Percentiles rank a stretch among this genome's conserved stretches.
phyloP scores from a whole-genome alignment of 768 basidiomycete species.

The Clavaria fumosa region DNA sequence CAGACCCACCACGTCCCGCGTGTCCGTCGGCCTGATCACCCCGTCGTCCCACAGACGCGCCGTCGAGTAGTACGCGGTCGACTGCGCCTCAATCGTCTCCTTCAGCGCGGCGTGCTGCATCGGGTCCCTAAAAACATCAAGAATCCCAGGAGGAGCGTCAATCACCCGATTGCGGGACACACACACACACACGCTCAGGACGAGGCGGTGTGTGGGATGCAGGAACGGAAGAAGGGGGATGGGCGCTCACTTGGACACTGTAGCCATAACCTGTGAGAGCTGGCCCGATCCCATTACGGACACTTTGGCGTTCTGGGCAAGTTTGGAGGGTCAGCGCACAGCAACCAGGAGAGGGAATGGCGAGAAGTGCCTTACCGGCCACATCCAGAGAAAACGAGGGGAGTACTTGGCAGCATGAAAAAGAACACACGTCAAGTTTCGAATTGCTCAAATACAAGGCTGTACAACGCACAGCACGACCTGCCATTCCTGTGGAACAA shows the following conservation, averaged over 20 bases:
- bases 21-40: slow-evolving; percentile 80
- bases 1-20: slow-evolving; percentile 75
- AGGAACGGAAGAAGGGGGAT: slow-evolving; percentile 3
- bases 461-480: slow-evolving; percentile 56
- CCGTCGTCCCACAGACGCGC: slow-evolving; percentile 94
- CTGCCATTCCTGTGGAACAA: slow-evolving; percentile 61
- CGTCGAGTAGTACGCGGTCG: slow-evolving; percentile 74
- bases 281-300: slow-evolving; percentile 94
- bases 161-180: neutral
- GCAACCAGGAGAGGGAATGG: no score
- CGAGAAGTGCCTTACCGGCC: slow-evolving; percentile 52
- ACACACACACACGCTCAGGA: no score
- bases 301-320: slow-evolving; percentile 85
- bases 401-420: no score
- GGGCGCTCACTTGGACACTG: slow-evolving; percentile 57
- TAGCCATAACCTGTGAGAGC: slow-evolving; percentile 84
- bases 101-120: slow-evolving; percentile 59
- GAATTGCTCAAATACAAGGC: slow-evolving; percentile 5
- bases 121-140: slow-evolving; percentile 42
- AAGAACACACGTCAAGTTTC: slow-evolving; percentile 5
- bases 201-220: no score
- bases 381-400: slow-evolving; percentile 95
- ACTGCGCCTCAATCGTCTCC: slow-evolving; percentile 77
- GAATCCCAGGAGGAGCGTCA: neutral
- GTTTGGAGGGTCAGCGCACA: no score